A percentile compares a stretch with the other conserved stretches of the same genome.
phyloP scores from a whole-genome alignment of 2,329 filamentous ascomycete species.

The Aureobasidium sp. region DNA sequence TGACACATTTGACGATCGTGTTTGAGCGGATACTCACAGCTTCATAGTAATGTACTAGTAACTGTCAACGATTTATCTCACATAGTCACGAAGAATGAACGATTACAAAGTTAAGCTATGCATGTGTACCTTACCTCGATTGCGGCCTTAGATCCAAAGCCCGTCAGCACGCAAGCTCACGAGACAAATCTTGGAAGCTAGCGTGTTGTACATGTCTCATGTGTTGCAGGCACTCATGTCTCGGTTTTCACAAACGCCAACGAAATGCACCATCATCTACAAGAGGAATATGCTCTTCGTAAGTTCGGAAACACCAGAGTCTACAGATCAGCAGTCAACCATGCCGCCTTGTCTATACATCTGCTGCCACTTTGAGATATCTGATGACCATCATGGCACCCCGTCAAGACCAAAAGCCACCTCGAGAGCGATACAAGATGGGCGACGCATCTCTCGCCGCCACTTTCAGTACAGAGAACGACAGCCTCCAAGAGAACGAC shows the following conservation, averaged over 20 bases:
- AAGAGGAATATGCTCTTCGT: neutral
- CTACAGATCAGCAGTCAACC: neutral
- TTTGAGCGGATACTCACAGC: neutral
- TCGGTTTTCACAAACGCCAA: neutral
- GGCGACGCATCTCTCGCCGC: neutral
- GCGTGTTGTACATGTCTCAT: neutral
- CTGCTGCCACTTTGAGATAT: slow-evolving; percentile 9
- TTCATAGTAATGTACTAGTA: neutral
- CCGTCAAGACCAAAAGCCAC: neutral
- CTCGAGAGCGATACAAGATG: neutral
- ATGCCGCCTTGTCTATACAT: slow-evolving; percentile 6
- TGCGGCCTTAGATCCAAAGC: neutral
- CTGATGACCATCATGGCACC: neutral
- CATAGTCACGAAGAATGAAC: slow-evolving; percentile 2
- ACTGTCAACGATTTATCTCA: neutral
- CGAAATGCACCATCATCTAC: neutral
- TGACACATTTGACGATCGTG: slow-evolving; percentile 22
- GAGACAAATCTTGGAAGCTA: neutral
- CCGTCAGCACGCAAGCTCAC: neutral
- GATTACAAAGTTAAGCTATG: neutral
- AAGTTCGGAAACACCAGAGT: neutral
- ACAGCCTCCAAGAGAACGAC: neutral
- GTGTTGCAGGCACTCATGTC: neutral
- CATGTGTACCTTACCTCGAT: neutral
- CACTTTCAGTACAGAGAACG: no score